Percentiles rank a stretch among this genome's conserved stretches.
Conservation (phyloP, 176 grass and related monocot species). For the Oryza nivara region DNA sequence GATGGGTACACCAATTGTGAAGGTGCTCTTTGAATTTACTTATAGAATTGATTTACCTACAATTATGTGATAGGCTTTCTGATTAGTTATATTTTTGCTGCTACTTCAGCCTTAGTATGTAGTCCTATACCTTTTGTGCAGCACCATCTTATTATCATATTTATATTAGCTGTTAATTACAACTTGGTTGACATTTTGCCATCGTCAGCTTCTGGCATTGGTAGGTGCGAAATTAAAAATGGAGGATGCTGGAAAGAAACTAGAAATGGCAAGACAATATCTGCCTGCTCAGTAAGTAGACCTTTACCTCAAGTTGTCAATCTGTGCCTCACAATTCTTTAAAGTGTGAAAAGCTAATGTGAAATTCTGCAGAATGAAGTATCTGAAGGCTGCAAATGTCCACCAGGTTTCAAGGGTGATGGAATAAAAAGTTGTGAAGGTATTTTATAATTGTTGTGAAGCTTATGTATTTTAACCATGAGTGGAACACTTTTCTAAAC, state of each 20-base stretch:
- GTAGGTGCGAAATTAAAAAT: slow-evolving; percentile 78
- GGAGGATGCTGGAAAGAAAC: slow-evolving; percentile 87
- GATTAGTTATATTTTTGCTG: not conserved
- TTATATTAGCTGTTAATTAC: not conserved
- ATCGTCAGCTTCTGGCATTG: slow-evolving; percentile 74
- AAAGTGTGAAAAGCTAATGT: slow-evolving; percentile 19
- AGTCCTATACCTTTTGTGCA: slow-evolving; percentile 4
- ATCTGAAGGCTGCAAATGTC: slow-evolving; percentile 86
- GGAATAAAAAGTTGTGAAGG: slow-evolving; percentile 79
- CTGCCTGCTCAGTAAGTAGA: slow-evolving; percentile 85
- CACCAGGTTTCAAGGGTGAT: slow-evolving; percentile 73
- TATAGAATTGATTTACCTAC: slow-evolving; percentile 25
- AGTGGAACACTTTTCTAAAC: slow-evolving; percentile 8
- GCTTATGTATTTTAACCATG: slow-evolving; percentile 14
- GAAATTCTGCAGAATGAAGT: slow-evolving; percentile 60
- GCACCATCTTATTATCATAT: slow-evolving; percentile 16
- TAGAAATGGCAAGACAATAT: slow-evolving; percentile 69
- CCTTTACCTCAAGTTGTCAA: slow-evolving; percentile 8
- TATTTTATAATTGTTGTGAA: slow-evolving; percentile 45
- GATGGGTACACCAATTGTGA: slow-evolving; percentile 90
- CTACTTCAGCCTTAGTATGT: not conserved
- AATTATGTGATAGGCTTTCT: slow-evolving; percentile 6
- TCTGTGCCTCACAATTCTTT: slow-evolving; percentile 12
- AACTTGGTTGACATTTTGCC: slow-evolving; percentile 35
- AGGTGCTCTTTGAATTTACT: slow-evolving; percentile 58